Evolutionary conservation across 768 basidiomycete species (phyloP), one percentile per base, ranked within the genome.

Genomic region (Suillus clintonianus): DNA sequence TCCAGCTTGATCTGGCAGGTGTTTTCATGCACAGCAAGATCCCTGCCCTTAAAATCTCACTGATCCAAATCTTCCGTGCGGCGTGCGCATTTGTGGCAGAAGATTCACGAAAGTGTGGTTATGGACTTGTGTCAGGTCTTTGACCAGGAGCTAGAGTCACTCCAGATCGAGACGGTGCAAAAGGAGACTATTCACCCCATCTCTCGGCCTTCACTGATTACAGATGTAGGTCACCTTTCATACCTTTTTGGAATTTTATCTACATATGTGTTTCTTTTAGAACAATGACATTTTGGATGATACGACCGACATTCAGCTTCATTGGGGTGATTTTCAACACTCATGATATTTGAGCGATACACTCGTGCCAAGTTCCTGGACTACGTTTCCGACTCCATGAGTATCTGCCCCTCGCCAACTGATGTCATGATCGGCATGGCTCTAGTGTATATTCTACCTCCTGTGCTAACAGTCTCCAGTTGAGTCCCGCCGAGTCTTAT

Each of bases 21-120:
- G 95, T 96, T 66, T 96, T 97, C 84, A 96, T 94, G 91, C 96
- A 97, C 78, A 96, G 97, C 71, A 98, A 99, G 82, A 97, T 98
- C 66, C 95, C 95, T 14, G 97, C 96, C 3, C 80, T 98, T 68
- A 98, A 99, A 82, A 99, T 99, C 80, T 95, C 93, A 78, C 88
- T 99, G 81, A 99, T 99, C 70, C 97, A 99, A 73, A 97, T 99
- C 71, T 99, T 99, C 94, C n/a, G n/a, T n/a, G n/a, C n/a, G n/a
- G n/a, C 93, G 97, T 82, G 97, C 97, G 47, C 97, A 99, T 78
- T 86, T 99, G 81, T 99, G 97, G 97, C 97, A 99, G 81, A 98
- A 99, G 82, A 98, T 94, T 71, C 92, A 94, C 74, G 92, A 94
- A 76, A 93, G 91, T 72, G 93, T 95, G 42, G 92, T 95, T 65